These are phyloP conservation scores for Fusarium beomiforme DNA, from an alignment of 2,329 filamentous ascomycete genomes.

Conservation along the genomic window DNA sequence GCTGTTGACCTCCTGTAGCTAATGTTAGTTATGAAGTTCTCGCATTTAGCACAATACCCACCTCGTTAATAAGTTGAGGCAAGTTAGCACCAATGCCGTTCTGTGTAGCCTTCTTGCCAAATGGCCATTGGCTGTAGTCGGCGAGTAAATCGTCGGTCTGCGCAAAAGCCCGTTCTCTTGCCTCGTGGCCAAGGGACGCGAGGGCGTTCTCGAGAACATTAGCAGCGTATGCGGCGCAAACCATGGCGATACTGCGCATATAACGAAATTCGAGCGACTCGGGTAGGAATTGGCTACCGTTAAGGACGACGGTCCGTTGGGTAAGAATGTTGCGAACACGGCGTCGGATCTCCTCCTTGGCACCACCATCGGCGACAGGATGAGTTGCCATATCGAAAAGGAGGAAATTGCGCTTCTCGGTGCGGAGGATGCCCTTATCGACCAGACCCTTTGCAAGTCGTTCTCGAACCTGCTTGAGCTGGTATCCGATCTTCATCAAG, in stretches of 20 bases:
- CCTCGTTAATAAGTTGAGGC: constrained; percentile 84
- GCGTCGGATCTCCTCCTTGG: constrained; percentile 96
- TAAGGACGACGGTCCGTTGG: constrained; percentile 91
- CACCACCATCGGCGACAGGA: constrained; percentile 93
- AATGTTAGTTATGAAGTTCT: constrained; percentile 24
- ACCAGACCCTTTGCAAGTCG: constrained; percentile 96
- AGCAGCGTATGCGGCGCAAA: constrained; percentile 96
- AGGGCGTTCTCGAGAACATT: constrained; percentile 99
- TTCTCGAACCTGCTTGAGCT: constrained; percentile 98
- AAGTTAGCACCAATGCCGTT: constrained; percentile 93
- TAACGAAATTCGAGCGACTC: constrained; percentile 96
- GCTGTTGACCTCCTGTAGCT: constrained; percentile 75
- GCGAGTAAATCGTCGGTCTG: constrained; percentile 96
- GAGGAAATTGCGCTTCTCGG: constrained; percentile 98
- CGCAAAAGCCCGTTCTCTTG: constrained; percentile 91
- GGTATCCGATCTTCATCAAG: constrained; percentile 99
- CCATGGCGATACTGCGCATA: constrained; percentile 91
- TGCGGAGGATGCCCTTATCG: constrained; percentile 97
- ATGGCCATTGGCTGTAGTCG: constrained; percentile 98
- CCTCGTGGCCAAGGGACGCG: constrained; percentile 91
- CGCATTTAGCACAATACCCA: constrained; percentile 46
- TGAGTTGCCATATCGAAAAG: constrained; percentile 99
- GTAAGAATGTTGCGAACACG: constrained; percentile 93
- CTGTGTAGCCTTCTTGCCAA: constrained; percentile 81
- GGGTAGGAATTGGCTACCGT: constrained; percentile 86